These are phyloP conservation scores for Crithidia mellificae DNA, from an alignment of 208 protist species.

Conservation along the genomic window DNA sequence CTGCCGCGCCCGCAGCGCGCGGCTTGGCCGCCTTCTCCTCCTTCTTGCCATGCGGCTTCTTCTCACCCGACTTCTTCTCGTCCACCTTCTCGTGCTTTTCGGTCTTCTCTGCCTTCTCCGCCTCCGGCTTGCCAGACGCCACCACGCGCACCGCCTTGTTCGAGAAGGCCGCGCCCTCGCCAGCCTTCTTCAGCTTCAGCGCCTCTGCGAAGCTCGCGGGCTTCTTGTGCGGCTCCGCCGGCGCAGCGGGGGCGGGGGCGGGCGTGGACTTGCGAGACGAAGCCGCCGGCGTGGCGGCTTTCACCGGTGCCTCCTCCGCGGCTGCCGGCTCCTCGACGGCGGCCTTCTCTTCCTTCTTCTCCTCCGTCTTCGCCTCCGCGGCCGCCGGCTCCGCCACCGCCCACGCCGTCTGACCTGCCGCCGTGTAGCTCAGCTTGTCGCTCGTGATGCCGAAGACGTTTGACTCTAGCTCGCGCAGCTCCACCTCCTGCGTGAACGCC, in stretches of 20 bases:
- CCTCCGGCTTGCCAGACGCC: conserved; percentile 19
- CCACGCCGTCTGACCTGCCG: conserved; percentile 1
- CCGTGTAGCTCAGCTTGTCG: conserved; percentile 42
- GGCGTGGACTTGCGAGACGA: conserved; percentile 14
- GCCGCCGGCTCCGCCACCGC: conserved; percentile 9
- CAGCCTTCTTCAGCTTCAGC: conserved; percentile 36
- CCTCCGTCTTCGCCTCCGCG: not conserved
- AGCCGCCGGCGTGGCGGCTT: not conserved
- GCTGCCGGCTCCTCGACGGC: not conserved
- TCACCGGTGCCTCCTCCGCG: not conserved
- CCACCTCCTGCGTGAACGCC: conserved; percentile 66
- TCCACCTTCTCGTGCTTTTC: conserved; percentile 30
- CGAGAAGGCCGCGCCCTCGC: conserved; percentile 15
- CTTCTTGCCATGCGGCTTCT: no score
- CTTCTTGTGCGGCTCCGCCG: conserved; percentile 29
- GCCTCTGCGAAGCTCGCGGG: conserved; percentile 58
- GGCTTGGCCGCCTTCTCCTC: not conserved
- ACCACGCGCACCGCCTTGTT: conserved; percentile 29
- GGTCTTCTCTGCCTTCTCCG: not conserved
- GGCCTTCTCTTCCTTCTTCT: not conserved
- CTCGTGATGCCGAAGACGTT: conserved; percentile 58
- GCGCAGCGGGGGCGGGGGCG: not conserved
- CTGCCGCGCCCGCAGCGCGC: not conserved
- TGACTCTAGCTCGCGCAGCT: conserved; percentile 51
- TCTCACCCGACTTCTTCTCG: no score